A percentile compares a stretch with the other conserved stretches of the same genome.
phyloP scores from a whole-genome alignment of 768 basidiomycete species.

The Cystofilobasidium ferigula region DNA sequence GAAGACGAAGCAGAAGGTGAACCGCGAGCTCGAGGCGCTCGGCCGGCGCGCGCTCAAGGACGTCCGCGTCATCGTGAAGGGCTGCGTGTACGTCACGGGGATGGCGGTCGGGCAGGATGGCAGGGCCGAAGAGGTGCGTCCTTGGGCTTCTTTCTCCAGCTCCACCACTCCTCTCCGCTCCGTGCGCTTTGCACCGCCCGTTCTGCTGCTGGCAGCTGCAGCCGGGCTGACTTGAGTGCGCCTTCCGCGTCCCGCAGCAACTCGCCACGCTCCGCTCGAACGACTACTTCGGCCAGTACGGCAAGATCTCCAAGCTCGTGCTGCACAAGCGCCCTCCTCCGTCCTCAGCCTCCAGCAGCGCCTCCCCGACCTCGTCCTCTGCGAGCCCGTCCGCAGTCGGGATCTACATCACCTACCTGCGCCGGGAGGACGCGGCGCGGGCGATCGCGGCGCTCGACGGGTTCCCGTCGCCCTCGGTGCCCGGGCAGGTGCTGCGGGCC shows the following conservation, averaged over 20 bases:
- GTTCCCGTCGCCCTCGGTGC: slow-evolving; percentile 75
- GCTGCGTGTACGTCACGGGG: slow-evolving; percentile 90
- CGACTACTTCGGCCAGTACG: slow-evolving; percentile 97
- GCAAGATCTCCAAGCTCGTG: slow-evolving; percentile 90
- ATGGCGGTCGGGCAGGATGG: slow-evolving; percentile 62
- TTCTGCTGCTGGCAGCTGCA: not conserved
- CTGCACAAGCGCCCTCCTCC: slow-evolving; percentile 77
- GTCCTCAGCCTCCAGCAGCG: slow-evolving; percentile 42
- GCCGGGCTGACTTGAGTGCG: slow-evolving; percentile 6
- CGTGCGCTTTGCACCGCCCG: not conserved
- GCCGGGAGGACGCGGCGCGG: slow-evolving; percentile 85
- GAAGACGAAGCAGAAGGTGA: slow-evolving; percentile 84
- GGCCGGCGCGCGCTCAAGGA: slow-evolving; percentile 78
- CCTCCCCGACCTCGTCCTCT: slow-evolving; percentile 42
- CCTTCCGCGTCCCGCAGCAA: slow-evolving; percentile 21
- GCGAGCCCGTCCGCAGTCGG: slow-evolving; percentile 50
- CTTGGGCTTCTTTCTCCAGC: not conserved
- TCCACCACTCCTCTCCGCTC: too few relatives aligned
- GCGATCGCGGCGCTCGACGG: slow-evolving; percentile 91
- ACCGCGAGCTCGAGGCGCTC: slow-evolving; percentile 81
- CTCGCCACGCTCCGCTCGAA: slow-evolving; percentile 79
- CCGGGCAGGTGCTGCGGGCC: slow-evolving; percentile 77
- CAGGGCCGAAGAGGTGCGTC: slow-evolving; percentile 85
- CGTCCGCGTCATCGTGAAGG: slow-evolving; percentile 91
- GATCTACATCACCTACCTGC: slow-evolving; percentile 91